Base-by-base conservation (phyloP, 192 early-diverging fungal species). In the Radiomyces spectabilis region DNA sequence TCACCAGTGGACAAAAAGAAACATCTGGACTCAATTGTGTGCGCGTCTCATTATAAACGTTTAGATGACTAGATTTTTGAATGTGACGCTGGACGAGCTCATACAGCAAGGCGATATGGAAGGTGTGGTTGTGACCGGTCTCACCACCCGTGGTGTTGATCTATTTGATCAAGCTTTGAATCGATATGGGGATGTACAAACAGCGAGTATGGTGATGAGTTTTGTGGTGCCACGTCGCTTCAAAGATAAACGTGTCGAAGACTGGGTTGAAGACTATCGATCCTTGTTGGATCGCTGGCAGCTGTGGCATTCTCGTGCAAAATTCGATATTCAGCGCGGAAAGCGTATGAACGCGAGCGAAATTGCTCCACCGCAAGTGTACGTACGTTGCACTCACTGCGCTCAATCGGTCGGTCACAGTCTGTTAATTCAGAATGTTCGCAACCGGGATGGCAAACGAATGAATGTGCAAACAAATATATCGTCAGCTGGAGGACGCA, bases 141-240 rank as follows among this genome's bases (percentile, higher is more conserved):
- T 94, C 33, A 70, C 73, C 22, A 73, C 74, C 22, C 57, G 65
- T 5, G 86, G 88, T 2, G 69, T 93, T 8, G 75, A 82, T 26
- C 60, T 97, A 40, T 71, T 97, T 56, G 81, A 88, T 46, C 69
- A 72, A 29, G 93, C 88, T 59, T 75, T 97, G 7, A 84, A 99
- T 73, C 58, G 61, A 26, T 92, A 90, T 1, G 88, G 87, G 1
- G 96, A 99, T 59, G 79, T 95, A 42, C 96, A 99, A 68, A 95
- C 91, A 2, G 92, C 87, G 0, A 76, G 83, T 24, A 59, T 97
- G 16, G 66, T 85, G 1, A 68, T 85, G 24, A 77, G 78, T 24
- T 80, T 81, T 27, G 85, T 82, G 26, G 65, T 77, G 0, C 83
- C 85, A 6, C 58, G 75, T 4, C 64, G 75, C 10, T 78, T 86